Percentiles rank a stretch among this genome's conserved stretches.
phyloP scores from a whole-genome alignment of 345 rosid species.

The Stellera chamaejasme region DNA sequence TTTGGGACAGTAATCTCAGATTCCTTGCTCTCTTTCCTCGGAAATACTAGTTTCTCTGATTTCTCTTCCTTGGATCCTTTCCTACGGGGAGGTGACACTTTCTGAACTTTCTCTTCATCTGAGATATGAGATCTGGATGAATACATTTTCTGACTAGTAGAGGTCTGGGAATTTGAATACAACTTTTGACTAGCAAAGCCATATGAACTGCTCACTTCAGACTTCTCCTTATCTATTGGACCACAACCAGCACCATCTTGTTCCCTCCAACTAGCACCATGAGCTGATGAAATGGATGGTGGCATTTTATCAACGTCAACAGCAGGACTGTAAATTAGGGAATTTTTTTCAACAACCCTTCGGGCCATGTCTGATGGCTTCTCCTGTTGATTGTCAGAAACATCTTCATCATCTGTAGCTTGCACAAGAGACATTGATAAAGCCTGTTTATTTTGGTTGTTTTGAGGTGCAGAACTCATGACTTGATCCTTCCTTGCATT shows the following conservation, averaged over 20 bases:
- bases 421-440: constrained; percentile 37
- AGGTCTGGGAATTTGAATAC: constrained; percentile 21
- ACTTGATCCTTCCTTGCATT: constrained; percentile 69
- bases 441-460: constrained; percentile 35
- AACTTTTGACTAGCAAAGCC: constrained; percentile 41
- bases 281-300: constrained; percentile 34
- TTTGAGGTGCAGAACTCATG: constrained; percentile 32
- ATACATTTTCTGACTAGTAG: constrained; percentile 39
- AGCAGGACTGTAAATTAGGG: constrained; percentile 28
- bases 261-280: constrained; percentile 34
- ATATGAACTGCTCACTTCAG: constrained; percentile 37
- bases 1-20: constrained; percentile 37
- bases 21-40: constrained; percentile 42
- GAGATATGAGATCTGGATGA: constrained; percentile 43
- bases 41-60: constrained; percentile 43
- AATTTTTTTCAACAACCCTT: constrained; percentile 61
- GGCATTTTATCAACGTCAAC: constrained; percentile 44
- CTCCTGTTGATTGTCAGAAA: constrained; percentile 44
- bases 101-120: constrained; percentile 67
- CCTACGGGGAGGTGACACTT: constrained; percentile 76
- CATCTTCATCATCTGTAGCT: constrained; percentile 34
- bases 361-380: constrained; percentile 45
- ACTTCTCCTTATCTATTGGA: constrained; percentile 48
- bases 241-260: constrained; percentile 46
- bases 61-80: constrained; percentile 76